These are phyloP conservation scores for Aspergillus amoenus DNA, from an alignment of 2,329 filamentous ascomycete species.

Conservation along the genomic window DNA sequence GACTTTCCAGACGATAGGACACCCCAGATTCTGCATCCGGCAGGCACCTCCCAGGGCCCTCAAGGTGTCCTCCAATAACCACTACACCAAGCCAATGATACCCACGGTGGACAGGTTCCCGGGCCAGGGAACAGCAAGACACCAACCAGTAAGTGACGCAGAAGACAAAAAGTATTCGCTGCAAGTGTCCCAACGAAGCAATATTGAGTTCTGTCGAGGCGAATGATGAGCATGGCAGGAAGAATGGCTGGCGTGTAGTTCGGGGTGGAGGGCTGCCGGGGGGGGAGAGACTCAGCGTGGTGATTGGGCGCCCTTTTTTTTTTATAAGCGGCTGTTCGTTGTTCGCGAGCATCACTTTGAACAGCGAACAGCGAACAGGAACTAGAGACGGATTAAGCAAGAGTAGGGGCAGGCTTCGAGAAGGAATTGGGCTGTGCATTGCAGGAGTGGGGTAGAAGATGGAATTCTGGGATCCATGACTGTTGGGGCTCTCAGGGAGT, in stretches of 20 bases:
- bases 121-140: not conserved
- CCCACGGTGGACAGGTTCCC: not conserved
- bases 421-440: slow-evolving; percentile 24
- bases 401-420: slow-evolving; percentile 18
- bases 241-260: not conserved
- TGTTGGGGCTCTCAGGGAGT: not conserved
- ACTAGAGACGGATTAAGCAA: not conserved
- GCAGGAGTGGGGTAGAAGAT: slow-evolving; percentile 14
- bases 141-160: not conserved
- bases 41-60: not conserved
- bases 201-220: not conserved
- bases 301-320: slow-evolving; percentile 22
- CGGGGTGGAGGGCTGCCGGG: not conserved
- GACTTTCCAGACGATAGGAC: not conserved
- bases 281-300: too few species aligned
- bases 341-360: slow-evolving; percentile 25
- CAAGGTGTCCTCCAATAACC: not conserved
- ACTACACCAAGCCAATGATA: not conserved
- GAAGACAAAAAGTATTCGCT: slow-evolving; percentile 1
- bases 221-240: not conserved
- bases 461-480: not conserved
- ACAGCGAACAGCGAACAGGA: slow-evolving; percentile 7
- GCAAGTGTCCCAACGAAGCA: slow-evolving; percentile 8
- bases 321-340: slow-evolving; percentile 9
- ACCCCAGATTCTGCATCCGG: not conserved